phyloP scores from a whole-genome alignment of 2,329 filamentous ascomycete genomes.

The Fusarium graminum region DNA sequence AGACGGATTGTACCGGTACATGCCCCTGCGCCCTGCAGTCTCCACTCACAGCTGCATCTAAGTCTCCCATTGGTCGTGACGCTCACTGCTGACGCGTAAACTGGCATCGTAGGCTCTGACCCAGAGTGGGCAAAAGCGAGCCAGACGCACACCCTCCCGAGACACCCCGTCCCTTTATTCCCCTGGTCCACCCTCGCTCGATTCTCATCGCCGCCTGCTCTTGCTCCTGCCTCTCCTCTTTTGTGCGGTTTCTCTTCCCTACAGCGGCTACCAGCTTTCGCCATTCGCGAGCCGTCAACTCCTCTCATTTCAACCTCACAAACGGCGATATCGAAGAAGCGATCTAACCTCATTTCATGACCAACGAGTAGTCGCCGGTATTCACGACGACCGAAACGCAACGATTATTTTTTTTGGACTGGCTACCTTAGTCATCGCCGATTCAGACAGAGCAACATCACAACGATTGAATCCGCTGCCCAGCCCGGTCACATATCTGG shows the following conservation, averaged over 20 bases:
- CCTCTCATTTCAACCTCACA: constrained; percentile 40
- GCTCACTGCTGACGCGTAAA: constrained; percentile 56
- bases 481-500: constrained; percentile 24
- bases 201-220: constrained; percentile 48
- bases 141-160: constrained; percentile 51
- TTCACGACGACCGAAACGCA: constrained; percentile 25
- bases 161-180: constrained; percentile 53
- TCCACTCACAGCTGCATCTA: constrained; percentile 36
- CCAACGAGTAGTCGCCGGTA: constrained; percentile 25
- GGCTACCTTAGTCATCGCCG: constrained; percentile 34
- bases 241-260: constrained; percentile 31
- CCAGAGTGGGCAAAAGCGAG: constrained; percentile 47
- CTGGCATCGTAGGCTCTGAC: constrained; percentile 50
- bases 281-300: constrained; percentile 42
- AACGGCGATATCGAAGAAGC: constrained; percentile 36
- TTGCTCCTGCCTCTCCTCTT: constrained; percentile 42
- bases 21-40: constrained; percentile 46
- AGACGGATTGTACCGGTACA: constrained; percentile 43
- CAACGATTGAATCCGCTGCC: constrained; percentile 32
- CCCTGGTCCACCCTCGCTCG: constrained; percentile 51
- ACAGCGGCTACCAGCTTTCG: constrained; percentile 40
- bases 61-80: constrained; percentile 49
- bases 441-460: constrained; percentile 19
- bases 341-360: constrained; percentile 21
- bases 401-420: constrained; percentile 11